Evolutionary conservation across 1,139 yeast species (phyloP), one percentile per base, ranked within the genome.

Genomic region (Kurtzmaniella quercitrusa): DNA sequence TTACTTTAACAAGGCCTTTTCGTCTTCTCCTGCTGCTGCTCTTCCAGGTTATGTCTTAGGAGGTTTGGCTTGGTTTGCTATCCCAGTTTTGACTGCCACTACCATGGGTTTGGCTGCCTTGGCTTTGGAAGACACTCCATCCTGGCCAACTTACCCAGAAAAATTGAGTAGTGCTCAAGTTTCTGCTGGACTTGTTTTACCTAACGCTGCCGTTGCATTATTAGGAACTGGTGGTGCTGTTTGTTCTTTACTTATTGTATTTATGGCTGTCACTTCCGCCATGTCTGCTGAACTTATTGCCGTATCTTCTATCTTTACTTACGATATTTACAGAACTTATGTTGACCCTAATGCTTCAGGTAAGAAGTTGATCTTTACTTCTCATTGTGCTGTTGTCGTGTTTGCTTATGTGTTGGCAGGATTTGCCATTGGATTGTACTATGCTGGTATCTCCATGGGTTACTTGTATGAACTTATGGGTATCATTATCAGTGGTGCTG

Each of bases 41-140:
- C 71, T 89, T 55, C 93, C 94, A n/a, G 96, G 96, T 15, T 89
- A 90, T 61, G 81, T 88, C 29, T 65, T 87, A 52, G 96, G 96
- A 46, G 96, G 96, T n/a, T 62, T 89, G 43, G 83, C 93, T 0
- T 90, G 96, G 96, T 85, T 87, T 59, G 93, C 95, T 9, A 82
- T 89, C 50, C 96, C 96, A 34, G 84, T 84, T 69, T 75, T 86
- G 44, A 75, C 82, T 39, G 85, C 95, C 15, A 83, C 94, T 8
- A 85, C 95, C 11, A 73, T 88, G 84, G 96, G 96, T 11, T 70
- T 89, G 33, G 86, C 90, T 25, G 87, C 88, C 40, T 67, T 86
- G 50, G 82, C 88, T 17, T 71, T 88, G 46, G 91, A 88, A 65
- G 64, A 68, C 41, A 70, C 79, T 27, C 82, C 85, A 16, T 60